Evolutionary conservation across 2,329 filamentous ascomycete genomes (phyloP).

Genomic region (Epicoccum sorghinum): DNA sequence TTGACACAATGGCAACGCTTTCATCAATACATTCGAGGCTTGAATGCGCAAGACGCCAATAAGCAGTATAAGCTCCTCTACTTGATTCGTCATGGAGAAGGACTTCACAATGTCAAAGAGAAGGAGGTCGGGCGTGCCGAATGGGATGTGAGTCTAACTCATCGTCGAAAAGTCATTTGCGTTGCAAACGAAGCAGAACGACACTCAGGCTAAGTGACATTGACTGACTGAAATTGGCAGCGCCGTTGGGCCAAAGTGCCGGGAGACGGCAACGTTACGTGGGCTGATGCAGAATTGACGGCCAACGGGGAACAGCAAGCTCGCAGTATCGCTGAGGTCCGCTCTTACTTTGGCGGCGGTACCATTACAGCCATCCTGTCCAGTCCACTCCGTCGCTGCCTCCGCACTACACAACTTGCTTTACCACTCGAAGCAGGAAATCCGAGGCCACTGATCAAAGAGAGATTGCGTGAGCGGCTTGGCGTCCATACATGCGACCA

Average conservation of each 20-base stretch:
- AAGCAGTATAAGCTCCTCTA: constrained; percentile 68
- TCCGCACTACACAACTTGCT: constrained; percentile 65
- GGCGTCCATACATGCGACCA: constrained; percentile 70
- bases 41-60: constrained; percentile 55
- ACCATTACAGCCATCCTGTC: constrained; percentile 47
- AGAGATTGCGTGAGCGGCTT: constrained; percentile 66
- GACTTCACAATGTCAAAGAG: constrained; percentile 66
- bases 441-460: constrained; percentile 60
- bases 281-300: constrained; percentile 68
- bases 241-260: constrained; percentile 67
- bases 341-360: constrained; percentile 44
- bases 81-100: constrained; percentile 71
- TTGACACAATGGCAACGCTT: constrained; percentile 53
- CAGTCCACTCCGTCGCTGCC: constrained; percentile 65
- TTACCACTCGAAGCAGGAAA: constrained; percentile 56
- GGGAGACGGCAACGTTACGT: constrained; percentile 64
- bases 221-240: constrained; percentile 25
- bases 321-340: constrained; percentile 63
- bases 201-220: not conserved
- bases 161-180: not conserved
- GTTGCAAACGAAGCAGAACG: no score
- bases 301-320: constrained; percentile 57
- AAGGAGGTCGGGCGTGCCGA: constrained; percentile 66
- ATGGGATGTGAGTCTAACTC: constrained; percentile 62
- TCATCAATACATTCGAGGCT: constrained; percentile 57